Evolutionary conservation across 2,329 filamentous ascomycete genomes (phyloP).

Genomic region (Ceratocystis alfenasii): DNA sequence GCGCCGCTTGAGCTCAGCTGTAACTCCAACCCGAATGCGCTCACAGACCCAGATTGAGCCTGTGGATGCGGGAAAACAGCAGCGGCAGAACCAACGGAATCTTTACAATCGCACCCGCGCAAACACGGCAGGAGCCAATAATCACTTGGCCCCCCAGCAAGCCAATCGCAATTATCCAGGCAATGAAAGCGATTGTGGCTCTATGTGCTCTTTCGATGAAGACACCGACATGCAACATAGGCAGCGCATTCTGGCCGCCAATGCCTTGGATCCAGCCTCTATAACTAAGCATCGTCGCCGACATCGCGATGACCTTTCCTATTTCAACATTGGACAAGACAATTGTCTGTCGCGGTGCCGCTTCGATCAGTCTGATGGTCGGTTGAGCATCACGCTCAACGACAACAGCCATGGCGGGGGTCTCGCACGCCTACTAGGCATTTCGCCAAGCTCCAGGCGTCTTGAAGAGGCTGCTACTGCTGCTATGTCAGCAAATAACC

Average conservation of each 20-base stretch:
- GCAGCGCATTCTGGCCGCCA: background rate
- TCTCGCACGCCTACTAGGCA: constrained; percentile 37
- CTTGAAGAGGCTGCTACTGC: background rate
- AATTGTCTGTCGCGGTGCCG: constrained; percentile 53
- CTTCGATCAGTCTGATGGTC: constrained; percentile 52
- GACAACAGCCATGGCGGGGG: constrained; percentile 60
- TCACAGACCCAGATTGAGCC: background rate
- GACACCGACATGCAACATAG: background rate
- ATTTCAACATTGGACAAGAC: constrained; percentile 50
- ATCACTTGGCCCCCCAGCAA: background rate
- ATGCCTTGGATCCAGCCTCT: background rate
- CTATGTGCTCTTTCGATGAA: background rate
- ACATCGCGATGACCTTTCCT: background rate
- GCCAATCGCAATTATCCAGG: background rate
- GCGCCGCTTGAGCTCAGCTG: background rate
- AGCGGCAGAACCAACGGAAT: background rate
- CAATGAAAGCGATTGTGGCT: background rate
- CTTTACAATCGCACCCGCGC: background rate
- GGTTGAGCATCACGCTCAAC: constrained; percentile 59
- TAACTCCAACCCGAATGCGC: background rate
- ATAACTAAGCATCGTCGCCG: background rate
- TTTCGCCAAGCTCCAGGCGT: background rate
- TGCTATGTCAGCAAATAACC: background rate
- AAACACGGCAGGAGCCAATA: background rate
- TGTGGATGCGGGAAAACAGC: background rate